phyloP scores from a whole-genome alignment of 805 yeast species.

The Huiozyma naganishii region DNA sequence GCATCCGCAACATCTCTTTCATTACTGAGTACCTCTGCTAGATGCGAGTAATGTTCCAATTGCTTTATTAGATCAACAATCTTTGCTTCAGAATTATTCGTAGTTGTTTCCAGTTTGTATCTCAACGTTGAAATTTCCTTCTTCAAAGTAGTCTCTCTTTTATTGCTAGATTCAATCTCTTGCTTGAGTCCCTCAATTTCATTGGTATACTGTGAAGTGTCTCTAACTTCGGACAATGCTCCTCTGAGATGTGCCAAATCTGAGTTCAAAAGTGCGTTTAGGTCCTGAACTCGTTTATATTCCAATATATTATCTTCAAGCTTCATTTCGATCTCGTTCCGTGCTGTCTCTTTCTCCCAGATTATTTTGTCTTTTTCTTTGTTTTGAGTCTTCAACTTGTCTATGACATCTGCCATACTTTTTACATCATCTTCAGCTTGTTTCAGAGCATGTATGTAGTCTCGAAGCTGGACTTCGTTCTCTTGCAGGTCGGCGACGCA shows the following conservation, averaged over 20 bases:
- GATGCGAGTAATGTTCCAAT: constrained; percentile 32
- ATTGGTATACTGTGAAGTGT: constrained; percentile 35
- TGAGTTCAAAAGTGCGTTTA: constrained; percentile 42
- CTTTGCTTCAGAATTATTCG: constrained; percentile 29
- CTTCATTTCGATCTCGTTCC: constrained; percentile 42
- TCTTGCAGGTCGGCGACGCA: constrained; percentile 62
- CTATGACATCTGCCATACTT: constrained; percentile 41
- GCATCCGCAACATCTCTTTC: constrained; percentile 34
- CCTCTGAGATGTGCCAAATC: constrained; percentile 44
- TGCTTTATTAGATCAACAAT: constrained; percentile 33
- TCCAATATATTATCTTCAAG: constrained; percentile 48
- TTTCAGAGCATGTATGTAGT: constrained; percentile 37
- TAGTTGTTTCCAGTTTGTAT: constrained; percentile 48
- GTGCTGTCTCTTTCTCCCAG: constrained; percentile 42
- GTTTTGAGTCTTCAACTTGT: constrained; percentile 41
- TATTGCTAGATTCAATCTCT: constrained; percentile 44
- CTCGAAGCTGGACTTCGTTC: constrained; percentile 61
- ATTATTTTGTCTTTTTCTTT: constrained; percentile 44
- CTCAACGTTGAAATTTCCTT: constrained; percentile 53
- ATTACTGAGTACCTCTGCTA: constrained; percentile 32
- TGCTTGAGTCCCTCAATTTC: constrained; percentile 46
- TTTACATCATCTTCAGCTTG: constrained; percentile 43
- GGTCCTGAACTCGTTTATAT: constrained; percentile 37
- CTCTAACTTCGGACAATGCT: constrained; percentile 31
- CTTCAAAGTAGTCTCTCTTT: constrained; percentile 54